These are phyloP conservation scores for Geotrichum fermentans DNA, from an alignment of 1,139 yeast species.

Conservation along the genomic window DNA sequence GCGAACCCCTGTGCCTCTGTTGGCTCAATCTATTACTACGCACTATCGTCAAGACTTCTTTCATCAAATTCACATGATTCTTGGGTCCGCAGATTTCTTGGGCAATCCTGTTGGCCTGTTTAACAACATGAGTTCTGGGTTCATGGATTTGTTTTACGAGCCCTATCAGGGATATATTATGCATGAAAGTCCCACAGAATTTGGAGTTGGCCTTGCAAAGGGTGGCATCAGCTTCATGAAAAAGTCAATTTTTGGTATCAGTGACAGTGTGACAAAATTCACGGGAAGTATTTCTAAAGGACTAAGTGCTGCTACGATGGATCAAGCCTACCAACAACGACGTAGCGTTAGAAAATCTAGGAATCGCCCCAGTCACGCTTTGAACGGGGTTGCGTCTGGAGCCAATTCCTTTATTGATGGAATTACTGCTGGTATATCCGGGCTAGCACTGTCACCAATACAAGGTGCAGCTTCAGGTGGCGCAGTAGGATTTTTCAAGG, in stretches of 20 bases:
- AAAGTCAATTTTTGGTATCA: conserved; percentile 88
- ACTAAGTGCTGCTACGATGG: conserved; percentile 82
- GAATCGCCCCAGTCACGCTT: conserved; percentile 77
- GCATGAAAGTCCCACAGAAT: conserved; percentile 91
- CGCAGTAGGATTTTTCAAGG: conserved; percentile 84
- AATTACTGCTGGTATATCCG: conserved; percentile 78
- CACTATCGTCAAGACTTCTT: conserved; percentile 91
- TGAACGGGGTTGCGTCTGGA: conserved; percentile 81
- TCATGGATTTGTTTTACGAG: conserved; percentile 90
- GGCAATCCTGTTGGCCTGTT: conserved; percentile 97
- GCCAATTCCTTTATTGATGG: conserved; percentile 87
- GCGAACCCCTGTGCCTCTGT: conserved; percentile 73
- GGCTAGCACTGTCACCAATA: conserved; percentile 84
- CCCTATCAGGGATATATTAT: conserved; percentile 93
- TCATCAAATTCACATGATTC: conserved; percentile 82
- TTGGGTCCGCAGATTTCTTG: conserved; percentile 92
- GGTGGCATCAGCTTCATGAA: conserved; percentile 93
- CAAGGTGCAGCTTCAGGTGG: conserved; percentile 86
- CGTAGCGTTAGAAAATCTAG: conserved; percentile 68
- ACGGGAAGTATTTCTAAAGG: conserved; percentile 96
- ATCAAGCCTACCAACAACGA: conserved; percentile 73
- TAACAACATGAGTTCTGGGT: conserved; percentile 88
- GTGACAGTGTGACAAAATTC: conserved; percentile 86
- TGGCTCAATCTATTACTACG: conserved; percentile 64
- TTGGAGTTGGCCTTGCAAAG: conserved; percentile 91